Conservation (phyloP, 2,329 filamentous ascomycete genomes). For the Nectriaceae sp. region DNA sequence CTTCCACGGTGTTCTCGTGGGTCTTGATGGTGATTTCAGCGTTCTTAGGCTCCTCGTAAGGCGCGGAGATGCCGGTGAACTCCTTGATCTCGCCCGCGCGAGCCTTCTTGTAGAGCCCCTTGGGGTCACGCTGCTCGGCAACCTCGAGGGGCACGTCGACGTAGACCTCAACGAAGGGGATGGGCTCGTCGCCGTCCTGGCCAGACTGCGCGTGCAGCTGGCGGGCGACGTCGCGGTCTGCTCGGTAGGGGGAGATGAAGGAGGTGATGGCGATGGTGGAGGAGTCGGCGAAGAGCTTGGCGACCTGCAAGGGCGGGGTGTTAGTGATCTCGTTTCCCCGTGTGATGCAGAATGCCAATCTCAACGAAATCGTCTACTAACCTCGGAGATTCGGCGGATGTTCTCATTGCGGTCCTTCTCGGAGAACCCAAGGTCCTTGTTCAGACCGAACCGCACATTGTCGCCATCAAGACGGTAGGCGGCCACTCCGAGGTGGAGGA, state of each 20-base stretch:
- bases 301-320: conserved; percentile 64
- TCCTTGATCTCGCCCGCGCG: conserved; percentile 92
- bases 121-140: conserved; percentile 93
- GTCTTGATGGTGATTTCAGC: conserved; percentile 88
- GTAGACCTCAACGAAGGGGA: conserved; percentile 92
- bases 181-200: conserved; percentile 61
- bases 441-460: conserved; percentile 97
- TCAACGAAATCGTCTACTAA: too few species aligned
- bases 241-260: conserved; percentile 94
- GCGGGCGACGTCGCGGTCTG: conserved; percentile 81
- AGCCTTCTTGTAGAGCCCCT: conserved; percentile 98
- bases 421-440: conserved; percentile 95
- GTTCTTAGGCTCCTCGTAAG: conserved; percentile 86
- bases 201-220: conserved; percentile 67
- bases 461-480: conserved; percentile 97
- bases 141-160: conserved; percentile 90
- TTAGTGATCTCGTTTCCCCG: too few species aligned
- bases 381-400: conserved; percentile 92
- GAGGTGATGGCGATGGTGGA: conserved; percentile 87
- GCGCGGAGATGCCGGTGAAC: conserved; percentile 93
- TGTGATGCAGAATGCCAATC: not conserved
- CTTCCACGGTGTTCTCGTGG: conserved; percentile 80
- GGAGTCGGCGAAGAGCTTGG: conserved; percentile 93
- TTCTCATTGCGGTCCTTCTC: conserved; percentile 96
- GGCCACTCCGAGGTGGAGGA: conserved; percentile 79